Conservation (phyloP, 139 green algal genomes). For the Ulvella scutata region DNA sequence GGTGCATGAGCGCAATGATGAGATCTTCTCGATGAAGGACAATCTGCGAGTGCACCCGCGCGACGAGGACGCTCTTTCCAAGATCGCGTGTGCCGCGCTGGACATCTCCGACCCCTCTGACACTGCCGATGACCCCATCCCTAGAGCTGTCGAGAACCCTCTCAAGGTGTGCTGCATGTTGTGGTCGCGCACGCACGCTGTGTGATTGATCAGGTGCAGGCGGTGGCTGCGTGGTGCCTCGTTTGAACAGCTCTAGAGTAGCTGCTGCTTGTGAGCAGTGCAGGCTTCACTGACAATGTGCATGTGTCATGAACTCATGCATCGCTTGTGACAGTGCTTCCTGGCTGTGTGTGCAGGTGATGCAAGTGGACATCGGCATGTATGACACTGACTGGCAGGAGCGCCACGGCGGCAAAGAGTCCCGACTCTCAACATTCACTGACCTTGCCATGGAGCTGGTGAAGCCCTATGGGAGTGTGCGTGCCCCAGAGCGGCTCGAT, state of each 20-base stretch:
- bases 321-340: neutral
- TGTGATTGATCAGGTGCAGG: too few relatives aligned
- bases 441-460: conserved; percentile 55
- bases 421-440: conserved; percentile 32
- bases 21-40: conserved; percentile 54
- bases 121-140: too few relatives aligned
- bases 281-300: neutral
- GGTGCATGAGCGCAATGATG: conserved; percentile 5
- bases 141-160: too few relatives aligned
- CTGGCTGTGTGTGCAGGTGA: neutral
- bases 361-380: neutral
- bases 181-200: too few relatives aligned
- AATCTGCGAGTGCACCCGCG: conserved; percentile 56
- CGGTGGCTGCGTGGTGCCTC: neutral
- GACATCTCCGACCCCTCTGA: neutral
- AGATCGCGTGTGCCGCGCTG: neutral
- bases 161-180: too few relatives aligned
- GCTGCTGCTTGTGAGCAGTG: neutral
- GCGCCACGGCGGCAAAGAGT: neutral
- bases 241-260: neutral
- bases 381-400: neutral
- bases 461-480: conserved; percentile 35
- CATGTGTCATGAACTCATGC: neutral
- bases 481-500: conserved; percentile 5
- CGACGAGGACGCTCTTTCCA: neutral